Evolutionary conservation across 75 land plant species (phyloP).

Genomic region (Cryptomeria japonica): DNA sequence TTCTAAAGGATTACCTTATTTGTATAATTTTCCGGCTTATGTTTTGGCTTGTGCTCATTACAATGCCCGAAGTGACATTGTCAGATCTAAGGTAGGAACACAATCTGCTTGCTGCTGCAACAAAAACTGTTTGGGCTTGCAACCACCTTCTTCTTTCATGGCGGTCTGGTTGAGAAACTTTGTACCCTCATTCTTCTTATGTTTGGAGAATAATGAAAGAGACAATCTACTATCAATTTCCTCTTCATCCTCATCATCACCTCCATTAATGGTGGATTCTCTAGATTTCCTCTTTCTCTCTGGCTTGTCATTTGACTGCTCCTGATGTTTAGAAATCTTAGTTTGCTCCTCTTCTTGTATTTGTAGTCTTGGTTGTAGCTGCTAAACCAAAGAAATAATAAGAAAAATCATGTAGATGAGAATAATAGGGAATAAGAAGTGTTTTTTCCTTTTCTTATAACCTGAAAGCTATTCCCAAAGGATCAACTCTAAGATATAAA

Average conservation of each 20-base stretch:
- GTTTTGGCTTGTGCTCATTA: background rate
- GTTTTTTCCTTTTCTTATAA: too few relatives aligned
- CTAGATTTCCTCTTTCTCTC: background rate
- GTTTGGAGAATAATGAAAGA: slow-evolving; percentile 8
- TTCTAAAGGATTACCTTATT: background rate
- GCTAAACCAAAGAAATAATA: background rate
- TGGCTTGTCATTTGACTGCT: background rate
- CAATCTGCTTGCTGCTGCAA: background rate
- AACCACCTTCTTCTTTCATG: background rate
- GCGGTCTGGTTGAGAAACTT: background rate
- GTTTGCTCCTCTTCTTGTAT: background rate
- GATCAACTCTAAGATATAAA: too few relatives aligned
- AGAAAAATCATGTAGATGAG: background rate
- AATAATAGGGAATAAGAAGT: too few relatives aligned
- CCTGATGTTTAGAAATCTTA: background rate
- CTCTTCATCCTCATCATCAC: background rate
- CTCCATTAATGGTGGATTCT: background rate
- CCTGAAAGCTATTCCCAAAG: background rate
- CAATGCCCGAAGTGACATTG: slow-evolving; percentile 1
- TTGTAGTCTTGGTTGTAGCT: background rate
- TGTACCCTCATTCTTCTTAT: background rate
- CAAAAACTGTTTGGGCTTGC: background rate
- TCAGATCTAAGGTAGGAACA: background rate
- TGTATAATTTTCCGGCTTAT: background rate
- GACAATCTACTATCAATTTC: slow-evolving; percentile 10